Evolutionary conservation across 1,284 basidiomycete species (phyloP).

Genomic region (Puccinia sorghi): DNA sequence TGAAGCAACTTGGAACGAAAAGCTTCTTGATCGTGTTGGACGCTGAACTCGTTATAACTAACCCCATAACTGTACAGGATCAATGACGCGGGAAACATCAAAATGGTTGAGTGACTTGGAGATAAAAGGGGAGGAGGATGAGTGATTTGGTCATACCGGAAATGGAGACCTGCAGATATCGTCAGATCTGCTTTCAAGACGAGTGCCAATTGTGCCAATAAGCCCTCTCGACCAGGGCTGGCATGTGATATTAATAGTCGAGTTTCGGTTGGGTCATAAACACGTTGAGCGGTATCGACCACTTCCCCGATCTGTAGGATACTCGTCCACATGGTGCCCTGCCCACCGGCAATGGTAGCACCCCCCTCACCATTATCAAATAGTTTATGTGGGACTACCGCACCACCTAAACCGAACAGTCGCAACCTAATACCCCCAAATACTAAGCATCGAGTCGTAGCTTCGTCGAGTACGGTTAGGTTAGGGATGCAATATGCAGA

Average conservation of each 20-base stretch:
- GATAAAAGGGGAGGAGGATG: not conserved
- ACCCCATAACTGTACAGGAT: conserved; percentile 67
- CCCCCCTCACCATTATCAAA: conserved; percentile 94
- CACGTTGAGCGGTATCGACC: conserved; percentile 89
- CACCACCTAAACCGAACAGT: conserved; percentile 90
- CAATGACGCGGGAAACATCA: not conserved
- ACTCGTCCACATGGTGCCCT: conserved; percentile 99
- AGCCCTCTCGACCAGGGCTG: conserved; percentile 86
- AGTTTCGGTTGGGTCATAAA: conserved; percentile 85
- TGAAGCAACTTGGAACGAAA: conserved; percentile 78
- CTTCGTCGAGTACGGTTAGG: conserved; percentile 89
- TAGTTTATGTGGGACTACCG: conserved; percentile 92
- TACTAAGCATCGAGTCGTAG: conserved; percentile 83
- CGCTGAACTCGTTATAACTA: conserved; percentile 95
- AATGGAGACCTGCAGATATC: conserved; percentile 91
- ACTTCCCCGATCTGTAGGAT: conserved; percentile 96
- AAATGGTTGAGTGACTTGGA: not conserved
- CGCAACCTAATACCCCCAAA: conserved; percentile 90
- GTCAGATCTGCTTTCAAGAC: conserved; percentile 92
- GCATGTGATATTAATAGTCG: conserved; percentile 90
- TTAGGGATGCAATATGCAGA: conserved; percentile 64
- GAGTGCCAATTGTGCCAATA: conserved; percentile 85
- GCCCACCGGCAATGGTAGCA: conserved; percentile 93
- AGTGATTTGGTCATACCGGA: conserved; percentile 64
- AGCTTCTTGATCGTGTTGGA: conserved; percentile 83